Percentiles rank a stretch among this genome's conserved stretches.
These are phyloP conservation scores for Trichoderma sp. DNA, from an alignment of 2,329 filamentous ascomycete species.

Conservation along the genomic window DNA sequence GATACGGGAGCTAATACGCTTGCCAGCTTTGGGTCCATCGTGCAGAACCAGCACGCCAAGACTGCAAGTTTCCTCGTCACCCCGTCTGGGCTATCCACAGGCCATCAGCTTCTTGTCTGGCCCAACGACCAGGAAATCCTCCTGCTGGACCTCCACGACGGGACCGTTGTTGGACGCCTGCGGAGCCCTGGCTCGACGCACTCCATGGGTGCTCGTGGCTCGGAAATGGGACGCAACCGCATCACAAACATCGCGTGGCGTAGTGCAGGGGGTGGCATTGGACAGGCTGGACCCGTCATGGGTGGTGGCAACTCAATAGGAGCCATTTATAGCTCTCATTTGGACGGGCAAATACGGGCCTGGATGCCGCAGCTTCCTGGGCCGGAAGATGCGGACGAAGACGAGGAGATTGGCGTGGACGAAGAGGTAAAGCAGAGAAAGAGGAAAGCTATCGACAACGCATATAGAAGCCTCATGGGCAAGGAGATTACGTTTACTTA, in stretches of 20 bases:
- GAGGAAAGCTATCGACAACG: conserved; percentile 75
- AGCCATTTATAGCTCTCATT: conserved; percentile 75
- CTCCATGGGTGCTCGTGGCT: conserved; percentile 43
- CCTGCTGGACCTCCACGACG: conserved; percentile 76
- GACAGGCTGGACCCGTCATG: conserved; percentile 61
- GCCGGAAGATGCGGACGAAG: conserved; percentile 51
- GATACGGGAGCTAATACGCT: conserved; percentile 81
- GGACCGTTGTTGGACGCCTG: conserved; percentile 69
- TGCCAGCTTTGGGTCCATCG: conserved; percentile 79
- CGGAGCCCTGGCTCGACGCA: conserved; percentile 61
- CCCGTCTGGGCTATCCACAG: conserved; percentile 58
- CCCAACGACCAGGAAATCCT: conserved; percentile 81
- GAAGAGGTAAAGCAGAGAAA: conserved; percentile 61
- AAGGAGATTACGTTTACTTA: conserved; percentile 66
- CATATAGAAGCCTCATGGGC: conserved; percentile 75
- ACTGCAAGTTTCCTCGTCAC: conserved; percentile 63
- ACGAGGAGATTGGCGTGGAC: conserved; percentile 45
- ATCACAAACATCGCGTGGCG: conserved; percentile 78
- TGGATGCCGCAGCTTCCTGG: conserved; percentile 68
- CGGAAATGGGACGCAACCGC: conserved; percentile 63
- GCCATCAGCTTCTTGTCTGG: conserved; percentile 71
- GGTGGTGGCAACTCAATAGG: conserved; percentile 56
- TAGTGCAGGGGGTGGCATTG: conserved; percentile 57
- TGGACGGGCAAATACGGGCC: conserved; percentile 78
- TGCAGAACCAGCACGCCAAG: conserved; percentile 71